Evolutionary conservation across 345 rosid species (phyloP).

Genomic region (Lepidium africanum): DNA sequence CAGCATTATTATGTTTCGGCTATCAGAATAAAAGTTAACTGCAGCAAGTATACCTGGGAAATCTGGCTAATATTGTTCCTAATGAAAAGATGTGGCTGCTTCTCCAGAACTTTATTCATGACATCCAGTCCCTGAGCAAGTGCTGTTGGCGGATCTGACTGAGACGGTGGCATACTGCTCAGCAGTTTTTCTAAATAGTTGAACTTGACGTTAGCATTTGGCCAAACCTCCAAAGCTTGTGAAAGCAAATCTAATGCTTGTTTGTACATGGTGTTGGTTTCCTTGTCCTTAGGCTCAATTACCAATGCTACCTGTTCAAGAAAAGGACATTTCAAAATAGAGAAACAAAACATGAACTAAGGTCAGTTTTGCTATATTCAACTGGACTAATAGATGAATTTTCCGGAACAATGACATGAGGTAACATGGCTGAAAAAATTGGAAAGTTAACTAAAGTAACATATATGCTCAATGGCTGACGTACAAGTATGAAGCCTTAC

Average conservation of each 20-base stretch:
- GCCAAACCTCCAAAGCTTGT: conserved; percentile 97
- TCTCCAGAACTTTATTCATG: conserved; percentile 97
- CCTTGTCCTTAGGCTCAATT: conserved; percentile 99
- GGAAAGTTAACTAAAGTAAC: neutral
- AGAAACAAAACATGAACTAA: neutral
- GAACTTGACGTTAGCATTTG: conserved; percentile 93
- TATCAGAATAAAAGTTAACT: neutral
- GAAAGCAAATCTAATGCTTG: conserved; percentile 94
- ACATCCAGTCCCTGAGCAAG: conserved; percentile 99
- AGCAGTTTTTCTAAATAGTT: conserved; percentile 89
- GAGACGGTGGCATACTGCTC: conserved; percentile 83
- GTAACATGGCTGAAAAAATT: neutral
- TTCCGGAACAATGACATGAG: neutral
- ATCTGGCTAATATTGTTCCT: conserved; percentile 89
- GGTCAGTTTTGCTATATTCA: neutral
- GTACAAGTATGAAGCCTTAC: conserved; percentile 43
- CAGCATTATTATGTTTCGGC: neutral
- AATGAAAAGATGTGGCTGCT: conserved; percentile 90
- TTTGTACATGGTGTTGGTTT: conserved; percentile 80
- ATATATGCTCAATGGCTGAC: neutral
- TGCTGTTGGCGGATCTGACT: conserved; percentile 92
- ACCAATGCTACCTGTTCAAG: conserved; percentile 86
- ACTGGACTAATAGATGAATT: neutral
- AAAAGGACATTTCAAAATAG: neutral
- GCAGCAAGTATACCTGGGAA: conserved; percentile 59